Base-by-base conservation (phyloP, 2,329 filamentous ascomycete genomes). In the Mycosphaerella sp. region DNA sequence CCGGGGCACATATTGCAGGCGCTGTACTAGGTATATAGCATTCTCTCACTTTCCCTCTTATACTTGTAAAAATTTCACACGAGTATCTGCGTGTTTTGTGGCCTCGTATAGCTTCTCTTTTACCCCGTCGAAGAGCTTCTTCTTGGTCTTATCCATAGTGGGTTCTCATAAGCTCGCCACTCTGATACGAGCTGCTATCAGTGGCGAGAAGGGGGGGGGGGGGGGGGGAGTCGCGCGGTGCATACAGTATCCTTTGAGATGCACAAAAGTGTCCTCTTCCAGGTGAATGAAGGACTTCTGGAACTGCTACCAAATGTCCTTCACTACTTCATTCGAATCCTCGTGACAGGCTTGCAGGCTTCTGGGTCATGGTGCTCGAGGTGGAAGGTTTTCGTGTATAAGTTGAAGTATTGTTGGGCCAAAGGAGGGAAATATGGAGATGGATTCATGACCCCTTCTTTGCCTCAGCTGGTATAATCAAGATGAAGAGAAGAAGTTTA, bases 311-410 rank as follows among this genome's bases (percentile, higher is more conserved):
- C 74, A 81, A 2, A 76, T 71, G 30, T 73, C 63, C 1, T 61
- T 45, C 4, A 79, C 71, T 0, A 76, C 72, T 0, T 58, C 44
- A 6, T 65, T 51, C 1, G 79, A 58, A 25, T 71, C 66, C 28
- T 30, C 28, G n/a, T n/a, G 10, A 30, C 28, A 30, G 28, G 6
- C 10, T 30, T 10, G 28, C 28, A 30, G 81, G 80, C 0, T 83
- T 82, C 72, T 84, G 82, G 65, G 82, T 84, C 63, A 81, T 80
- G 0, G 67, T 84, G 6, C 73, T 77, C 52, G 79, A 84, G 64
- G 71, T 82, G n/a, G 52, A 82, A 82, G 68, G 71, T 81, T 3
- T 75, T 81, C 58, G 35, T 84, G 55, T 70, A 74, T 1, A 79
- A 82, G 68, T 66, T 84, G 34, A 65, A 84, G 2, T 83, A 75